Conservation (phyloP, 2,329 filamentous ascomycete genomes). For the Neoarthrinium moseri region DNA sequence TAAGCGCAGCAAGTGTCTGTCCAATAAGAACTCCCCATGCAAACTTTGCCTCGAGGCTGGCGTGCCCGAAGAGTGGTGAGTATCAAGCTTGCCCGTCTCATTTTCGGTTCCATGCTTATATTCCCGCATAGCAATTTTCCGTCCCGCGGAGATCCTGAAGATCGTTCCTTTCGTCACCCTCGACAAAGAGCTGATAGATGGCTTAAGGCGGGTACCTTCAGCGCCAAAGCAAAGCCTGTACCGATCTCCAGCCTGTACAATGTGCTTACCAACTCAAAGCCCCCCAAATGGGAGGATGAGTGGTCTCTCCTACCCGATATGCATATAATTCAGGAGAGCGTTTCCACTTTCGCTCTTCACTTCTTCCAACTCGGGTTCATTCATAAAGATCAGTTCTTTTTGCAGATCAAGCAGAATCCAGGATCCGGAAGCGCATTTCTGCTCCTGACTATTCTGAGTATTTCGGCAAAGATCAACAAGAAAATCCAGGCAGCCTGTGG, state of each 20-base stretch:
- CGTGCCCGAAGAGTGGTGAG: slow-evolving; percentile 50
- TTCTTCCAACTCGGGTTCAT: slow-evolving; percentile 62
- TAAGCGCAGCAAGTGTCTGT: slow-evolving; percentile 55
- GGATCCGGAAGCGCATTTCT: slow-evolving; percentile 53
- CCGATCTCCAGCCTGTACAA: slow-evolving; percentile 19
- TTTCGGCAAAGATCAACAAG: slow-evolving; percentile 55
- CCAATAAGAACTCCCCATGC: slow-evolving; percentile 51
- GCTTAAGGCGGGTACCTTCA: slow-evolving; percentile 27
- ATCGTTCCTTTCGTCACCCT: slow-evolving; percentile 56
- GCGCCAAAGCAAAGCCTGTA: slow-evolving; percentile 24
- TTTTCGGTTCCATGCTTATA: too few relatives aligned
- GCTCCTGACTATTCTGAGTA: slow-evolving; percentile 53
- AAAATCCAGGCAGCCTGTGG: slow-evolving; percentile 47
- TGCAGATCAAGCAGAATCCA: slow-evolving; percentile 44
- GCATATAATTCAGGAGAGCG: slow-evolving; percentile 48
- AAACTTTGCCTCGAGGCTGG: slow-evolving; percentile 50
- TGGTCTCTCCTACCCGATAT: slow-evolving; percentile 52
- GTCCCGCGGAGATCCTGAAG: slow-evolving; percentile 51
- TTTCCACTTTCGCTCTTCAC: slow-evolving; percentile 51
- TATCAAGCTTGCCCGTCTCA: too few relatives aligned
- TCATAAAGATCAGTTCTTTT: slow-evolving; percentile 49
- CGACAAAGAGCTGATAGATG: slow-evolving; percentile 47
- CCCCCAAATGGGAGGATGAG: slow-evolving; percentile 36
- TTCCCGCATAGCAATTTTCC: slow-evolving; percentile 44
- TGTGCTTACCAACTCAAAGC: slow-evolving; percentile 29